Percentiles rank a stretch among this genome's conserved stretches.
Evolutionary conservation across 2,329 filamentous ascomycete species (phyloP).

Genomic region (Chaetomium sp.): DNA sequence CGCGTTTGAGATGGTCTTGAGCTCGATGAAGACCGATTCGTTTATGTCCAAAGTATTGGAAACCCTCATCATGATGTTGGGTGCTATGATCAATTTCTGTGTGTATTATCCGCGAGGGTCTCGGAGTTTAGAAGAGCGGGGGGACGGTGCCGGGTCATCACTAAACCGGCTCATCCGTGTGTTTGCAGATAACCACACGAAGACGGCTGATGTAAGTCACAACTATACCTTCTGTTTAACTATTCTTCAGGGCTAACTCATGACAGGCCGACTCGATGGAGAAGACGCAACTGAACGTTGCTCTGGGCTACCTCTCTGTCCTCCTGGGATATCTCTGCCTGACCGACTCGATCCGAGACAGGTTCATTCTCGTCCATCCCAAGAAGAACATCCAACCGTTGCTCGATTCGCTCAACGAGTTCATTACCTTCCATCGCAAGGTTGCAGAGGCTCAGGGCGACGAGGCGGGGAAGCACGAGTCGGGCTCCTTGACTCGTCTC

Average conservation of each 20-base stretch:
- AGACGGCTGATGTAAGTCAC: slow-evolving; percentile 58
- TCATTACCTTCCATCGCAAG: slow-evolving; percentile 46
- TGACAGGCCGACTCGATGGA: slow-evolving; percentile 61
- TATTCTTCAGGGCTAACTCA: slow-evolving; percentile 16
- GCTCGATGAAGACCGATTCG: slow-evolving; percentile 42
- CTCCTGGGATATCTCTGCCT: slow-evolving; percentile 76
- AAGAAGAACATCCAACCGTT: slow-evolving; percentile 40
- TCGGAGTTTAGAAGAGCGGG: slow-evolving; percentile 38
- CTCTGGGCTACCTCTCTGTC: slow-evolving; percentile 79
- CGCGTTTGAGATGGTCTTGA: slow-evolving; percentile 43
- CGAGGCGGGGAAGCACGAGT: slow-evolving; percentile 29
- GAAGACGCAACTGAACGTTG: slow-evolving; percentile 73
- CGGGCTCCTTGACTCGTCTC: slow-evolving; percentile 34
- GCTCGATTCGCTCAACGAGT: slow-evolving; percentile 48
- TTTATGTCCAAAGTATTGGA: slow-evolving; percentile 53
- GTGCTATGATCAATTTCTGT: slow-evolving; percentile 79
- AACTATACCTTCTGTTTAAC: background rate
- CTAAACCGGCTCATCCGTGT: slow-evolving; percentile 55
- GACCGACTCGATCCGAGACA: slow-evolving; percentile 37
- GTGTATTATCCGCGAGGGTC: slow-evolving; percentile 66
- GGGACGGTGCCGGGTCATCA: slow-evolving; percentile 33
- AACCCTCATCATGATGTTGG: slow-evolving; percentile 68
- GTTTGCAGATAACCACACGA: slow-evolving; percentile 62
- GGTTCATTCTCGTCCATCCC: slow-evolving; percentile 37
- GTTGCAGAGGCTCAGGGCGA: slow-evolving; percentile 36